These are phyloP conservation scores for Salix purpurea DNA, from an alignment of 345 rosid genomes.

Conservation along the genomic window DNA sequence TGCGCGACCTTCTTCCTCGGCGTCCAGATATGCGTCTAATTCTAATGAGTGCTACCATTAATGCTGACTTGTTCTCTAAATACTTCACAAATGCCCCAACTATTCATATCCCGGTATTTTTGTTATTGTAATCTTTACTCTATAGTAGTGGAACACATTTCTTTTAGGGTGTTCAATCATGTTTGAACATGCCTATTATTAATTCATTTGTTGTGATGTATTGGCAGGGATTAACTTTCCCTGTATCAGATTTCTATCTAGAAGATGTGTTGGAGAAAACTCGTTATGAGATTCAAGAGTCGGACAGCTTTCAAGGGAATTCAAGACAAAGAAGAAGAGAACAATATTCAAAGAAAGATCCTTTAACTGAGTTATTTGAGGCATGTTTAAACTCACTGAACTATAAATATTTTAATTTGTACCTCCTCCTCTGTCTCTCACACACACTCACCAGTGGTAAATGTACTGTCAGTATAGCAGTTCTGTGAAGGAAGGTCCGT, in stretches of 20 bases:
- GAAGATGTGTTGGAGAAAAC: constrained; percentile 88
- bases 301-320: constrained; percentile 60
- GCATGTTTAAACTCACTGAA: constrained; percentile 33
- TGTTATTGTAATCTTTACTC: constrained; percentile 10
- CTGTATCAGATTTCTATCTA: constrained; percentile 76
- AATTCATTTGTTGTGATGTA: constrained; percentile 4
- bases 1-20: constrained; percentile 83
- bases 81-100: constrained; percentile 76
- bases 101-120: constrained; percentile 70
- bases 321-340: constrained; percentile 67
- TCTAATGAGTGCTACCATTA: constrained; percentile 95
- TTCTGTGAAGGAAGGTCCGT: background rate
- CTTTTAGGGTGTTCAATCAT: constrained; percentile 8
- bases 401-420: background rate
- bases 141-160: background rate
- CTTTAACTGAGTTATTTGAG: constrained; percentile 65
- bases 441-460: background rate
- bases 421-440: background rate
- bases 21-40: constrained; percentile 83
- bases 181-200: background rate
- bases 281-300: constrained; percentile 55
- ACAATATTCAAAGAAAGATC: constrained; percentile 70
- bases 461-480: background rate
- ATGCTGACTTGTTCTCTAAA: constrained; percentile 86
- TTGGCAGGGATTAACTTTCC: constrained; percentile 81